Conservation (phyloP, 2,329 filamentous ascomycete species). For the Dothidotthia symphoricarpi region DNA sequence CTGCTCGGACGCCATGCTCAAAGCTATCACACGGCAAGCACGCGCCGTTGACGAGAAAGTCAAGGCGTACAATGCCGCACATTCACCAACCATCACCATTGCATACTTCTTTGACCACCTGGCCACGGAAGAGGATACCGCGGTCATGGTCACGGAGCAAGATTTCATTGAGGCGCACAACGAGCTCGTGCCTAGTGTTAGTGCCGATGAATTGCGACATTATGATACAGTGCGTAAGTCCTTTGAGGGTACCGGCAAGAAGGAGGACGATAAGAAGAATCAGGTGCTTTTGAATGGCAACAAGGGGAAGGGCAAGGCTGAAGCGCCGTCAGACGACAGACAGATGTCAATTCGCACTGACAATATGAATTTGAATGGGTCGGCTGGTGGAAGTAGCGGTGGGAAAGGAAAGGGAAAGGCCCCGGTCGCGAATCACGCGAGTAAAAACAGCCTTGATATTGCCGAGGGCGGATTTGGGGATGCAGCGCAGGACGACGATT, state of each 20-base stretch:
- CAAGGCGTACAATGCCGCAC: slow-evolving; percentile 60
- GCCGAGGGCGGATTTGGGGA: slow-evolving; percentile 42
- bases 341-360: slow-evolving; percentile 47
- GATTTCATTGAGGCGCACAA: slow-evolving; percentile 80
- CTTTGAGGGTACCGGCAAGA: slow-evolving; percentile 68
- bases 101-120: slow-evolving; percentile 96
- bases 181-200: slow-evolving; percentile 92
- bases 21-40: slow-evolving; percentile 91
- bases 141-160: slow-evolving; percentile 82
- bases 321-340: slow-evolving; percentile 25
- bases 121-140: slow-evolving; percentile 76
- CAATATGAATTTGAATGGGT: slow-evolving; percentile 35
- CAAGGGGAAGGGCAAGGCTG: slow-evolving; percentile 28
- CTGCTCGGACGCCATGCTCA: slow-evolving; percentile 97
- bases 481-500: slow-evolving; percentile 42
- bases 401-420: slow-evolving; percentile 39
- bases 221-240: slow-evolving; percentile 79
- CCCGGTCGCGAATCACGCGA: slow-evolving; percentile 31
- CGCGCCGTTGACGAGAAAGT: slow-evolving; percentile 81
- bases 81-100: slow-evolving; percentile 63
- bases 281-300: neutral
- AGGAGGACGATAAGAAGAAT: slow-evolving; percentile 46
- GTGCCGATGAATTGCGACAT: slow-evolving; percentile 84
- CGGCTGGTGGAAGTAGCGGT: slow-evolving; percentile 5
- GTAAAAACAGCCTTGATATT: slow-evolving; percentile 37